Percentiles rank a stretch among this genome's conserved stretches.
Conservation (phyloP, 352 stramenopile genomes). For the Phytopythium kandeliae region DNA sequence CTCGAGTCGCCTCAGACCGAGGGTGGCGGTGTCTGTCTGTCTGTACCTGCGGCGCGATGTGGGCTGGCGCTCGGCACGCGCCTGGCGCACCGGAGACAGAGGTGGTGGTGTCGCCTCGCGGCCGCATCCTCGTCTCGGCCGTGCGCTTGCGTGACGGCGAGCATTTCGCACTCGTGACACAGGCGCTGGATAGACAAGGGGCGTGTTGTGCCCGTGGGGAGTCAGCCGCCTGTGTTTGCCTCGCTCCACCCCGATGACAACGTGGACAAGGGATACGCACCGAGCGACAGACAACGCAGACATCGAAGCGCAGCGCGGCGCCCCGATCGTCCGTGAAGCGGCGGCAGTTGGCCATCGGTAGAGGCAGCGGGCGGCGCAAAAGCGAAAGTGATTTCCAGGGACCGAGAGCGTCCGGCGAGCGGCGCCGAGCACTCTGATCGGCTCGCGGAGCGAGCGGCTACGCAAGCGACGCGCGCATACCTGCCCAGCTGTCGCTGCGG, state of each 20-base stretch:
- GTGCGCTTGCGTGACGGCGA: neutral
- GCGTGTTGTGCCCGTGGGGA: no score
- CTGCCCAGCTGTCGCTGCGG: slow-evolving; percentile 2
- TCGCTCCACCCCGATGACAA: no score
- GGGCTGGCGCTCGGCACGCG: neutral
- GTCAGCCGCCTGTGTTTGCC: no score
- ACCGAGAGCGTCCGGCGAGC: no score
- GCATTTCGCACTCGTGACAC: slow-evolving; percentile 5
- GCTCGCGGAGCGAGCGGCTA: neutral
- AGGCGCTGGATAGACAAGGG: neutral
- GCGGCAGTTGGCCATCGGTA: slow-evolving; percentile 6
- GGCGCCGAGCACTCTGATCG: no score
- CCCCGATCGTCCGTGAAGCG: neutral
- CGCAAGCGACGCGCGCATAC: neutral
- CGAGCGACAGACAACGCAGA: slow-evolving; percentile 3
- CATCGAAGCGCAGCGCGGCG: slow-evolving; percentile 1
- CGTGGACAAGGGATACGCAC: neutral
- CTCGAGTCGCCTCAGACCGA: no score
- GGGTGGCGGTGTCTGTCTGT: no score
- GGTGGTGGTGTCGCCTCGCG: neutral
- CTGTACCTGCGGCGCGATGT: neutral
- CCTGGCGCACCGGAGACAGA: neutral
- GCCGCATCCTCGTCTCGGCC: neutral
- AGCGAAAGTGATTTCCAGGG: neutral
- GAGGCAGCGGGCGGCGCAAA: neutral